Evolutionary conservation across 371 early-diverging fungal species (phyloP).

Genomic region (Rhizopus arrhizus): DNA sequence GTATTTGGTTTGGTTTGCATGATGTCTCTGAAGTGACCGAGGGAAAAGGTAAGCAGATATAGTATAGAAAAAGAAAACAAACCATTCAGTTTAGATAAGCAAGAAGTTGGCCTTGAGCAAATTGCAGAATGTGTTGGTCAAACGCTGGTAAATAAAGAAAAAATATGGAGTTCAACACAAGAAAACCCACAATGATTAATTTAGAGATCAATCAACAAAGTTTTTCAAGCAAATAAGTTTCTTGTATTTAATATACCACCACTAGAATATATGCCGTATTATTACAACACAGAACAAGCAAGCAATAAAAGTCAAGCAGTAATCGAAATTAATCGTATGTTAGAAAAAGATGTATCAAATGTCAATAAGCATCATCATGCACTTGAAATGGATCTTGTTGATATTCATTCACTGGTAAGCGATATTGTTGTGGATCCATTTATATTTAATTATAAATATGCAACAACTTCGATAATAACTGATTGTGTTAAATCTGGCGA

Average conservation of each 20-base stretch:
- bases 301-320: slow-evolving; percentile 29
- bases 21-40: slow-evolving; percentile 29
- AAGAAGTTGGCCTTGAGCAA: slow-evolving; percentile 25
- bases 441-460: slow-evolving; percentile 35
- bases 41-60: slow-evolving; percentile 12
- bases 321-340: slow-evolving; percentile 30
- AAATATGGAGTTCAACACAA: too few species aligned
- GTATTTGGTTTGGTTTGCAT: slow-evolving; percentile 49
- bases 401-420: slow-evolving; percentile 32
- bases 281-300: slow-evolving; percentile 14
- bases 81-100: slow-evolving; percentile 6
- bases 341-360: slow-evolving; percentile 33
- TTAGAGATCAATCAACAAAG: slow-evolving; percentile 34
- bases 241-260: slow-evolving; percentile 48
- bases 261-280: slow-evolving; percentile 45
- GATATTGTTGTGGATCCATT: slow-evolving; percentile 39
- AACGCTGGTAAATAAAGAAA: slow-evolving; percentile 30
- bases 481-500: slow-evolving; percentile 17
- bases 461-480: slow-evolving; percentile 32
- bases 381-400: slow-evolving; percentile 39
- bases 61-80: not conserved
- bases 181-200: too few species aligned
- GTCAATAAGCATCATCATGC: slow-evolving; percentile 46
- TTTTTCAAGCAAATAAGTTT: slow-evolving; percentile 34
- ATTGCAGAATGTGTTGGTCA: slow-evolving; percentile 36